A percentile compares a stretch with the other conserved stretches of the same genome.
Conservation (phyloP, 495 filamentous ascomycete genomes). For the Poronia punctata region DNA sequence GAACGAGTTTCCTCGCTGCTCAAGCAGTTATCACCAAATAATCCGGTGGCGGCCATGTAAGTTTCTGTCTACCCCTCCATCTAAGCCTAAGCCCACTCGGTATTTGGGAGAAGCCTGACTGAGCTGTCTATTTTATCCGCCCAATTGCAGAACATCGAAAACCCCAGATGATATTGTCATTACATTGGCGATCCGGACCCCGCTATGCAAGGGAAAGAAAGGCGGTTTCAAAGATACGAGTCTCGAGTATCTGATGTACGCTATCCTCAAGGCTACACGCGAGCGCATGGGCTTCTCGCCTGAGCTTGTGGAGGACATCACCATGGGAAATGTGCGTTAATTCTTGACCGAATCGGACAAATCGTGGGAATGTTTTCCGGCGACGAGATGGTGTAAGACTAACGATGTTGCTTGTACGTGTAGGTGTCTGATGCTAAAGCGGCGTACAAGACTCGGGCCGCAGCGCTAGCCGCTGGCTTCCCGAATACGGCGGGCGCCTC, state of each 20-base stretch:
- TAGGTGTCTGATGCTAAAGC: conserved; percentile 82
- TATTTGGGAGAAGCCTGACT: background rate
- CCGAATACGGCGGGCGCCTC: conserved; percentile 79
- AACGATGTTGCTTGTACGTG: too few relatives aligned
- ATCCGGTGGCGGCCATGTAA: conserved; percentile 70
- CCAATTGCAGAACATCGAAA: conserved; percentile 68
- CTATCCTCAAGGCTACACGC: conserved; percentile 68
- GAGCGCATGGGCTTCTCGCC: conserved; percentile 73
- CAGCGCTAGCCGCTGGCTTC: conserved; percentile 85
- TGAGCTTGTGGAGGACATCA: conserved; percentile 81
- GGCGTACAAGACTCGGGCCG: conserved; percentile 83
- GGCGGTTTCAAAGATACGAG: conserved; percentile 92
- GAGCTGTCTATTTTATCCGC: conserved; percentile 10
- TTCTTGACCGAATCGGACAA: too few relatives aligned
- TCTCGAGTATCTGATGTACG: conserved; percentile 78
- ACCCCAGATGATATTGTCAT: conserved; percentile 96
- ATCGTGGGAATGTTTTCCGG: too few relatives aligned
- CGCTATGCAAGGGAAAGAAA: conserved; percentile 68
- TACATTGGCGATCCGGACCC: conserved; percentile 71
- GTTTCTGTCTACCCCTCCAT: conserved; percentile 15
- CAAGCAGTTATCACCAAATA: conserved; percentile 72
- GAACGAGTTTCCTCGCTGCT: conserved; percentile 82
- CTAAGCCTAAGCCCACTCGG: background rate
- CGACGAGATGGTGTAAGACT: too few relatives aligned
- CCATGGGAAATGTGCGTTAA: conserved; percentile 73